Percentiles rank a stretch among this genome's conserved stretches.
phyloP scores from a whole-genome alignment of 164 flowering plant species.

The Aristolochia fimbriata region DNA sequence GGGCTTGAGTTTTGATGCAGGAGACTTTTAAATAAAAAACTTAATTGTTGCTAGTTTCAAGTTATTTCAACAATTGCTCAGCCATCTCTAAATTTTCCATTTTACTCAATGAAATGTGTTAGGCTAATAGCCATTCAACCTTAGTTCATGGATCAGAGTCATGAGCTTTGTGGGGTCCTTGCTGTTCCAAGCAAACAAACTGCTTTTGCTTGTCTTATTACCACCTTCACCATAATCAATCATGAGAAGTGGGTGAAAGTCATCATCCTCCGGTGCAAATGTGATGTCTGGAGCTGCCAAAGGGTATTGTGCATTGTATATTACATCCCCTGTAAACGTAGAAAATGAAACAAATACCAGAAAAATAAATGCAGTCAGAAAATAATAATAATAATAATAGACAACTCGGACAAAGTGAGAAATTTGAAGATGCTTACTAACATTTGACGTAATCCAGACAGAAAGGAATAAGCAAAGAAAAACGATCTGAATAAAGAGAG shows the following conservation, averaged over 20 bases:
- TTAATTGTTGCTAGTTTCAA: no score
- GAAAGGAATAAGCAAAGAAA: constrained; percentile 64
- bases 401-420: no score
- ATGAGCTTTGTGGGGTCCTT: constrained; percentile 57
- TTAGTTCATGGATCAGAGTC: constrained; percentile 54
- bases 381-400: not conserved
- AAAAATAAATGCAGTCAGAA: not conserved
- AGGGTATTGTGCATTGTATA: constrained; percentile 61
- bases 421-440: constrained; percentile 16
- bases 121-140: constrained; percentile 26
- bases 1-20: no score
- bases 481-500: constrained; percentile 44
- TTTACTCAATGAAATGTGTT: not conserved
- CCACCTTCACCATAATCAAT: constrained; percentile 24
- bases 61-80: no score
- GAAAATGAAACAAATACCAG: not conserved
- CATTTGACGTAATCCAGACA: constrained; percentile 71
- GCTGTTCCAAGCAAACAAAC: constrained; percentile 59
- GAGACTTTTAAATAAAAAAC: no score
- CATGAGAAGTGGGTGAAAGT: constrained; percentile 39
- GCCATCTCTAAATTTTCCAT: not conserved
- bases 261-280: constrained; percentile 69
- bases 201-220: constrained; percentile 18
- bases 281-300: constrained; percentile 72
- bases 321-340: constrained; percentile 58